Percentiles rank a stretch among this genome's conserved stretches.
Conservation (phyloP, 208 protist species). For the Leishmania aethiopica region DNA sequence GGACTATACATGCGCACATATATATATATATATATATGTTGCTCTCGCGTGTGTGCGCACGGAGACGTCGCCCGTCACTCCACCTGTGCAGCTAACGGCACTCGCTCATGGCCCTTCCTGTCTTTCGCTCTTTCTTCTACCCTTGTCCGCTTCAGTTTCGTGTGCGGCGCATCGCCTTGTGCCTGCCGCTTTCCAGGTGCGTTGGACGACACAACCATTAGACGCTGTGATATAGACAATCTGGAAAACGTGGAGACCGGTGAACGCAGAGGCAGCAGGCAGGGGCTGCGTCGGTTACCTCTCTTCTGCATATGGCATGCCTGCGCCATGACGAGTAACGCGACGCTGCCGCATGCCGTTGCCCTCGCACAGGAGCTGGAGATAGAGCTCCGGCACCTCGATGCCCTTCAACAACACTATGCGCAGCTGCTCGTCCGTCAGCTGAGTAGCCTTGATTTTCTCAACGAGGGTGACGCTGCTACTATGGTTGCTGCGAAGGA, state of each 20-base stretch:
- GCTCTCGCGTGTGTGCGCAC: neutral
- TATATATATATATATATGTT: neutral
- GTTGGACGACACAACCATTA: neutral
- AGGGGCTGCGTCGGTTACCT: neutral
- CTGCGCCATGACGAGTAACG: neutral
- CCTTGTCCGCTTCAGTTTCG: neutral
- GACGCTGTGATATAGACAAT: neutral
- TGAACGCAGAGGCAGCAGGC: neutral
- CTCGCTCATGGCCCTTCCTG: neutral
- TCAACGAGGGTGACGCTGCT: neutral
- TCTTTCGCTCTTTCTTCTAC: neutral
- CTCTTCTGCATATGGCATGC: neutral
- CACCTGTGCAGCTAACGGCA: neutral
- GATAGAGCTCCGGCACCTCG: slow-evolving; percentile 18
- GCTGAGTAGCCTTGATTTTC: slow-evolving; percentile 17
- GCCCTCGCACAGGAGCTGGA: slow-evolving; percentile 24
- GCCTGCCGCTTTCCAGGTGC: neutral
- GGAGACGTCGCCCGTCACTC: neutral
- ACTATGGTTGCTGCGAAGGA: neutral
- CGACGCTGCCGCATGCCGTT: slow-evolving; percentile 11
- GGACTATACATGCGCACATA: neutral
- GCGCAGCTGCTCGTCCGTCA: slow-evolving; percentile 15
- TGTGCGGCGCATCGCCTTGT: neutral
- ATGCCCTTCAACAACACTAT: slow-evolving; percentile 20
- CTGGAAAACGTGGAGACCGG: neutral